A percentile compares a stretch with the other conserved stretches of the same genome.
phyloP scores from a whole-genome alignment of 495 filamentous ascomycete species.

The Cladorrhinum samala region DNA sequence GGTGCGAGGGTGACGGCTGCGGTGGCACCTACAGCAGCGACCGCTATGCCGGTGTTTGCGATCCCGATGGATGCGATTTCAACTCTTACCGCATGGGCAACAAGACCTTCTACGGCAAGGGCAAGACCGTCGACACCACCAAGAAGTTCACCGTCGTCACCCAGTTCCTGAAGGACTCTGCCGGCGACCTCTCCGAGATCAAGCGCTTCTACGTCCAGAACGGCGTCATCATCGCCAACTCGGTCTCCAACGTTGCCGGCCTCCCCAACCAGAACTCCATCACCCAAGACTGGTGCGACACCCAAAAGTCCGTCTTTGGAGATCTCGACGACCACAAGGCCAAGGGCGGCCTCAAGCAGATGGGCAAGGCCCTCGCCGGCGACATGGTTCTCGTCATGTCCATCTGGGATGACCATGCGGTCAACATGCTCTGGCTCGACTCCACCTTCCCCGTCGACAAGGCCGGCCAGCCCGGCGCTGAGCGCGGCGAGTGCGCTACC shows the following conservation, averaged over 20 bases:
- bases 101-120: slow-evolving; percentile 55
- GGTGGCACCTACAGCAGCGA: slow-evolving; percentile 46
- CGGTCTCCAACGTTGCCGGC: slow-evolving; percentile 45
- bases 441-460: slow-evolving; percentile 59
- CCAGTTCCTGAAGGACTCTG: slow-evolving; percentile 51
- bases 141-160: slow-evolving; percentile 68
- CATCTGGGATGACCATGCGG: slow-evolving; percentile 71
- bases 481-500: slow-evolving; percentile 62
- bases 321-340: slow-evolving; percentile 53
- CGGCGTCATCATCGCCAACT: slow-evolving; percentile 55
- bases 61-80: slow-evolving; percentile 70
- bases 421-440: slow-evolving; percentile 84
- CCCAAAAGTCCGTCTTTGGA: slow-evolving; percentile 55
- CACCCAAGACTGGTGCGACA: slow-evolving; percentile 54
- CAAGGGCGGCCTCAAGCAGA: slow-evolving; percentile 54
- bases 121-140: slow-evolving; percentile 57
- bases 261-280: slow-evolving; percentile 49
- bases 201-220: slow-evolving; percentile 67
- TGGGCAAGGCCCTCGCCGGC: slow-evolving; percentile 49
- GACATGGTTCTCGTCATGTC: slow-evolving; percentile 75
- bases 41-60: slow-evolving; percentile 56
- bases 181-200: slow-evolving; percentile 56
- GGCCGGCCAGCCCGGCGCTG: slow-evolving; percentile 51
- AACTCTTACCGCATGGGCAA: slow-evolving; percentile 67
- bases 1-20: slow-evolving; percentile 48